Conservation (phyloP, 208 protist species). For the Trichomonas vaginalis region DNA sequence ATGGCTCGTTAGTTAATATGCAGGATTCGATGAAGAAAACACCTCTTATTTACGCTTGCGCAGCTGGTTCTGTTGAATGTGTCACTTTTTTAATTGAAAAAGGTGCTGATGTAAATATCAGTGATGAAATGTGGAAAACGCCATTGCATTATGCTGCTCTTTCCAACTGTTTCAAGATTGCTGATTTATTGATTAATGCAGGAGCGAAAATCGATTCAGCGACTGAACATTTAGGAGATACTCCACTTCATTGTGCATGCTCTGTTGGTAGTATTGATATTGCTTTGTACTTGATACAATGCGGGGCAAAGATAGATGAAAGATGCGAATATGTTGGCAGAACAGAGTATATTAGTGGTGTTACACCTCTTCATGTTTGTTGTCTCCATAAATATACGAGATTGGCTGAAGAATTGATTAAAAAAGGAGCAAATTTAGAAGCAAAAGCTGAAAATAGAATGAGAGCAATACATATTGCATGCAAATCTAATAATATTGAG, state of each 20-base stretch:
- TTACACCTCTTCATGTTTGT: neutral
- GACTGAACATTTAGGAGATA: neutral
- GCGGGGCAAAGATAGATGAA: neutral
- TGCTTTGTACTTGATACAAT: neutral
- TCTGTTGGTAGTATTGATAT: neutral
- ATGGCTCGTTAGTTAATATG: neutral
- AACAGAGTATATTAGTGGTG: neutral
- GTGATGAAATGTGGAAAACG: neutral
- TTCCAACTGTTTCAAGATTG: neutral
- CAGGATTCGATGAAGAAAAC: neutral
- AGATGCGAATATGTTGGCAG: neutral
- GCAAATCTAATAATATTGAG: neutral
- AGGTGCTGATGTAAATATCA: neutral
- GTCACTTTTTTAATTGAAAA: neutral
- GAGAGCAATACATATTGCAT: neutral
- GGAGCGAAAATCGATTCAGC: neutral
- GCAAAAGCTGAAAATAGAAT: neutral
- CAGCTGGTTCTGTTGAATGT: neutral
- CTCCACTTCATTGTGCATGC: neutral
- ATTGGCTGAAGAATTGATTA: neutral
- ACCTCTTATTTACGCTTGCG: neutral
- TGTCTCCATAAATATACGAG: neutral
- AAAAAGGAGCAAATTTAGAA: neutral
- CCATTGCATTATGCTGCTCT: neutral
- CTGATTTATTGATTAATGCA: neutral